These are phyloP conservation scores for Phialophora macrospora DNA, from an alignment of 2,329 filamentous ascomycete species.

Conservation along the genomic window DNA sequence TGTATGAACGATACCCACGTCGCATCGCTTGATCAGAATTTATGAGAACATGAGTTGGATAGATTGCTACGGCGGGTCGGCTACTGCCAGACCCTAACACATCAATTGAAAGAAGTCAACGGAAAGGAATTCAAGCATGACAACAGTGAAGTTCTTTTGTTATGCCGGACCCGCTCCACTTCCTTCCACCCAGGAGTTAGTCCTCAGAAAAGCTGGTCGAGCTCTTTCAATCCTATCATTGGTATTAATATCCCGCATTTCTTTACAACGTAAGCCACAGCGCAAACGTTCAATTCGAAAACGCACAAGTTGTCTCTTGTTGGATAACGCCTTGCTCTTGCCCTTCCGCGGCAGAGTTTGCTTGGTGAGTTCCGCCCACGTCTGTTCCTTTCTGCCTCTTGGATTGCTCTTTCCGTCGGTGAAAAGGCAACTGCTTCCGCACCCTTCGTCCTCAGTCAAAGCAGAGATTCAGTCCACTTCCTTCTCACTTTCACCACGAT, in stretches of 20 bases:
- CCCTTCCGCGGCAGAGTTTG: slow-evolving; percentile 5
- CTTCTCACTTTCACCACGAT: slow-evolving; percentile 1
- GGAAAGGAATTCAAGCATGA: slow-evolving; percentile 1
- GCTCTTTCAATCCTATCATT: background rate
- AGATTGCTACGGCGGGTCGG: background rate
- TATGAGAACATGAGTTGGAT: slow-evolving; percentile 8
- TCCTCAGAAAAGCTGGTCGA: background rate
- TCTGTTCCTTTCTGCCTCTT: slow-evolving; percentile 5
- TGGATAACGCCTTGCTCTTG: slow-evolving; percentile 18
- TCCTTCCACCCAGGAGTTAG: background rate
- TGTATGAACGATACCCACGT: slow-evolving; percentile 48
- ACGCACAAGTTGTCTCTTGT: background rate
- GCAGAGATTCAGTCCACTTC: background rate
- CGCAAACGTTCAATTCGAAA: background rate
- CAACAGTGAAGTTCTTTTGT: slow-evolving; percentile 16
- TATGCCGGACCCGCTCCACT: background rate
- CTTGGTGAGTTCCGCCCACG: slow-evolving; percentile 19
- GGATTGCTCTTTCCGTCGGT: slow-evolving; percentile 16
- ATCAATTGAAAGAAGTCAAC: slow-evolving; percentile 9
- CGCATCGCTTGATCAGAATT: background rate
- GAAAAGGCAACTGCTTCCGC: background rate
- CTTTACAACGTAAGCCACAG: slow-evolving; percentile 3
- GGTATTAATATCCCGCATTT: slow-evolving; percentile 5
- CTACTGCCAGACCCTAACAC: slow-evolving; percentile 23
- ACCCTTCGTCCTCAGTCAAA: slow-evolving; percentile 5